Percentiles rank a stretch among this genome's conserved stretches.
Evolutionary conservation across 23 red algal species (phyloP).

Genomic region (Gracilaria caudata): DNA sequence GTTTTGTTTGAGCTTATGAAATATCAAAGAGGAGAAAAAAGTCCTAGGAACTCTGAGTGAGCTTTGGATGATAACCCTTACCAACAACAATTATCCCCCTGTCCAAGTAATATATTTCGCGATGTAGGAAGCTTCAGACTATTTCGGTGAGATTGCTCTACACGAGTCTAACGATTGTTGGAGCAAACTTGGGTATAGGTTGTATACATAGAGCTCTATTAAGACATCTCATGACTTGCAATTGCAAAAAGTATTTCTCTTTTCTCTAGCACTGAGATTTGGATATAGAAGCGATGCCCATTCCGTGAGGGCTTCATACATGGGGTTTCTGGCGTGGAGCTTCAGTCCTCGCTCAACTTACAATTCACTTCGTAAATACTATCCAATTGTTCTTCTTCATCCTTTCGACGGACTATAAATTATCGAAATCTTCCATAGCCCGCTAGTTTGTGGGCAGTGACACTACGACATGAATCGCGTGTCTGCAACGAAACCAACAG

Average conservation of each 20-base stretch:
- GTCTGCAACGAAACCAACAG: background rate
- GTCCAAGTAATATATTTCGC: background rate
- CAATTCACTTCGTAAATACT: constrained; percentile 22
- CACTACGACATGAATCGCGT: background rate
- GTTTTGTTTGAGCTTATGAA: constrained; percentile 68
- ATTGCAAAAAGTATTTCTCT: background rate
- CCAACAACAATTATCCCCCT: background rate
- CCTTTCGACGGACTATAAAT: background rate
- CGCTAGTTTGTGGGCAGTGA: background rate
- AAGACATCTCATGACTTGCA: background rate
- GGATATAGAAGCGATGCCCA: background rate
- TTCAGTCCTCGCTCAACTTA: background rate
- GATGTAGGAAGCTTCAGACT: background rate
- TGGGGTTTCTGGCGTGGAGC: background rate
- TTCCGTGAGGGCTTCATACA: background rate
- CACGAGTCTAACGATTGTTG: background rate
- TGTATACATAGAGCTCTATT: background rate
- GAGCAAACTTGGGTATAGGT: background rate
- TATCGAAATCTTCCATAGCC: background rate
- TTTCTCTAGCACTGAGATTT: background rate
- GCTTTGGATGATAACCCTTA: background rate
- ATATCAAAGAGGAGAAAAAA: constrained; percentile 66
- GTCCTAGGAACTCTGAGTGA: constrained; percentile 13
- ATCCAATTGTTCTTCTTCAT: background rate
- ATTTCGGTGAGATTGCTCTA: background rate